Conservation (phyloP, 306 rosid species). For the Herpetospermum pedunculosum region DNA sequence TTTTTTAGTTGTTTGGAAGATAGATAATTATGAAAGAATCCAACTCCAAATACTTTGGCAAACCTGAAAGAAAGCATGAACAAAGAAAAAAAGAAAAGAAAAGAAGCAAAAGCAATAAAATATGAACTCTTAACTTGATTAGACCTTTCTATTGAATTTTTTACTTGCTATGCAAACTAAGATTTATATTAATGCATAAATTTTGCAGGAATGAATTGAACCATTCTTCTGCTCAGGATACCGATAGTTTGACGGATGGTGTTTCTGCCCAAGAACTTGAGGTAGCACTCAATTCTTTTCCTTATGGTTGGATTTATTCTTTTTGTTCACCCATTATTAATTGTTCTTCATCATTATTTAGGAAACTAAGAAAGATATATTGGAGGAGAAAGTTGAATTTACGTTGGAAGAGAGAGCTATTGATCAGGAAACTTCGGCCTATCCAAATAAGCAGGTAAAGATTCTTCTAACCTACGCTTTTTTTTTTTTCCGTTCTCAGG, state of each 20-base stretch:
- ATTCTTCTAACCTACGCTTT: constrained; percentile 7
- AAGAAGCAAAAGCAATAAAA: background rate
- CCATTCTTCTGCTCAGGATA: constrained; percentile 29
- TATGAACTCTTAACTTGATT: background rate
- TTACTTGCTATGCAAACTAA: background rate
- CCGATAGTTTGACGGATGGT: constrained; percentile 34
- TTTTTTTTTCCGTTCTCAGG: background rate
- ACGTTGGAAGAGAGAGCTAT: constrained; percentile 44
- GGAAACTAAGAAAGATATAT: constrained; percentile 41
- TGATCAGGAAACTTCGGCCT: constrained; percentile 56
- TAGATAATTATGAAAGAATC: background rate
- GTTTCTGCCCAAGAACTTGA: constrained; percentile 35
- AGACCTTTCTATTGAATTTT: background rate
- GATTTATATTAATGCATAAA: constrained; percentile 14
- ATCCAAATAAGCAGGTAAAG: constrained; percentile 61
- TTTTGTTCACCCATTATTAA: constrained; percentile 14
- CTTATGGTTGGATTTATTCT: constrained; percentile 11
- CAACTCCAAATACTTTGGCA: background rate
- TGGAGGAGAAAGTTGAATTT: constrained; percentile 38
- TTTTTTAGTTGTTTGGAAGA: background rate
- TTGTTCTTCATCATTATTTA: constrained; percentile 17
- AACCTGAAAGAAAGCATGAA: background rate
- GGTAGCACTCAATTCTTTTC: constrained; percentile 24
- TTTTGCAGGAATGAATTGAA: constrained; percentile 37
- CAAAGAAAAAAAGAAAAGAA: background rate